A percentile compares a stretch with the other conserved stretches of the same genome.
Evolutionary conservation across 2,329 filamentous ascomycete genomes (phyloP).

Genomic region (Aspergillus spinulosporus): DNA sequence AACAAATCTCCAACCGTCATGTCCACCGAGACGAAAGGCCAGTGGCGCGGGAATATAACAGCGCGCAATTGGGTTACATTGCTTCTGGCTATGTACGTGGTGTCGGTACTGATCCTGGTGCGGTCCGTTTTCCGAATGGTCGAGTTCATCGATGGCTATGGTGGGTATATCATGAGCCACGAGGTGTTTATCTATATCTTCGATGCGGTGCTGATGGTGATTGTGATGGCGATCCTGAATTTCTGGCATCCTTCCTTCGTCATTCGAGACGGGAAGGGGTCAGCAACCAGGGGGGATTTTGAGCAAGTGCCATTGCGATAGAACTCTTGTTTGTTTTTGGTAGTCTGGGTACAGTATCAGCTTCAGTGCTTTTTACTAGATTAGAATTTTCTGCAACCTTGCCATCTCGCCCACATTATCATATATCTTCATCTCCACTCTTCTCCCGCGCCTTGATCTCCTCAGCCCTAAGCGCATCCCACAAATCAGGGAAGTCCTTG

Average conservation of each 20-base stretch:
- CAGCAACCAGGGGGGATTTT: not conserved
- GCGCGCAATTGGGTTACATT: constrained; percentile 14
- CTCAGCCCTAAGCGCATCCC: not conserved
- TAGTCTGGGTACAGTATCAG: too few species aligned
- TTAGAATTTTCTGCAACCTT: too few species aligned
- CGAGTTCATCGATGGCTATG: constrained; percentile 11
- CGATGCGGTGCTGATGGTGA: constrained; percentile 12
- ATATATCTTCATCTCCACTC: too few species aligned
- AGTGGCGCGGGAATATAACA: not conserved
- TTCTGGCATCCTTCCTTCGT: constrained; percentile 13
- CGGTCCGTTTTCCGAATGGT: constrained; percentile 23
- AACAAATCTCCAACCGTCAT: constrained; percentile 29
- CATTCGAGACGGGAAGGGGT: not conserved
- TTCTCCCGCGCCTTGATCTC: not conserved
- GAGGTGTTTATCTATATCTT: constrained; percentile 12
- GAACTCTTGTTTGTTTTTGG: too few species aligned
- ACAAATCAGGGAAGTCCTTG: constrained; percentile 2
- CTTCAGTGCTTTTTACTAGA: too few species aligned
- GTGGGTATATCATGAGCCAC: constrained; percentile 8
- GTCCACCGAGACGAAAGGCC: not conserved
- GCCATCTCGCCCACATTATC: too few species aligned
- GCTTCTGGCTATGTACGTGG: constrained; percentile 14
- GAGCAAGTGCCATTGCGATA: not conserved
- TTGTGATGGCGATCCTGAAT: constrained; percentile 13
- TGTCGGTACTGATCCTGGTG: constrained; percentile 23